Percentiles rank a stretch among this genome's conserved stretches.
Evolutionary conservation across 495 filamentous ascomycete species (phyloP).

Genomic region (Daldinia grandis): DNA sequence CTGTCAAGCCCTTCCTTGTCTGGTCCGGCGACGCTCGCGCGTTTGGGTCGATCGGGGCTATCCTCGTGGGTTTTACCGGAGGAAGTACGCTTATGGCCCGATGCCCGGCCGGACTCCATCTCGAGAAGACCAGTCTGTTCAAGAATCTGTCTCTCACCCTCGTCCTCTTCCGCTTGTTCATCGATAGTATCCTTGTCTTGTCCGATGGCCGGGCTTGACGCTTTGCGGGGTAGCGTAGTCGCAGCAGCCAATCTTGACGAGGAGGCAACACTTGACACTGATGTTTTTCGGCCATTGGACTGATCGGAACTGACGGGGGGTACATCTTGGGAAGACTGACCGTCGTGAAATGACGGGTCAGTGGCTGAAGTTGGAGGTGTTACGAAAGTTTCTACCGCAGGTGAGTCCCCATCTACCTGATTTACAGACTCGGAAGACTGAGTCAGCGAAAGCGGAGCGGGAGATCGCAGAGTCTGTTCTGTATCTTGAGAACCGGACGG

Average conservation of each 20-base stretch:
- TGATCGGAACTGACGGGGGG: conserved; percentile 56
- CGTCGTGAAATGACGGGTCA: conserved; percentile 56
- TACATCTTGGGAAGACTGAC: conserved; percentile 61
- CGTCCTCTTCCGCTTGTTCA: conserved; percentile 53
- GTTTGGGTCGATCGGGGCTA: conserved; percentile 45
- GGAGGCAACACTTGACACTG: conserved; percentile 53
- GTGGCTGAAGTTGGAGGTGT: conserved; percentile 57
- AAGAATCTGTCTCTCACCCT: conserved; percentile 59
- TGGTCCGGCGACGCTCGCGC: conserved; percentile 33
- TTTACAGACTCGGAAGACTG: conserved; percentile 39
- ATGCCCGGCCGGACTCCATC: conserved; percentile 30
- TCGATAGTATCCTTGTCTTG: conserved; percentile 41
- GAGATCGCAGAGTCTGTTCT: conserved; percentile 48
- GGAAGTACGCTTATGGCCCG: conserved; percentile 44
- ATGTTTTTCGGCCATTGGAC: conserved; percentile 49
- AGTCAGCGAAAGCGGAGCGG: conserved; percentile 43
- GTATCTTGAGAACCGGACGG: conserved; percentile 37
- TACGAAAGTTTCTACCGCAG: conserved; percentile 53
- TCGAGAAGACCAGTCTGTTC: conserved; percentile 59
- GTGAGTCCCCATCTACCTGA: conserved; percentile 50
- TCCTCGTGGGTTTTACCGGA: conserved; percentile 46
- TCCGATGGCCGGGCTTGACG: conserved; percentile 43
- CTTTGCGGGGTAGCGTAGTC: conserved; percentile 45
- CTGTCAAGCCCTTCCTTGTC: conserved; percentile 57
- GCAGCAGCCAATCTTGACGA: conserved; percentile 43